phyloP scores from a whole-genome alignment of 1,139 yeast genomes.

The Debaryomyces robertsiae region DNA sequence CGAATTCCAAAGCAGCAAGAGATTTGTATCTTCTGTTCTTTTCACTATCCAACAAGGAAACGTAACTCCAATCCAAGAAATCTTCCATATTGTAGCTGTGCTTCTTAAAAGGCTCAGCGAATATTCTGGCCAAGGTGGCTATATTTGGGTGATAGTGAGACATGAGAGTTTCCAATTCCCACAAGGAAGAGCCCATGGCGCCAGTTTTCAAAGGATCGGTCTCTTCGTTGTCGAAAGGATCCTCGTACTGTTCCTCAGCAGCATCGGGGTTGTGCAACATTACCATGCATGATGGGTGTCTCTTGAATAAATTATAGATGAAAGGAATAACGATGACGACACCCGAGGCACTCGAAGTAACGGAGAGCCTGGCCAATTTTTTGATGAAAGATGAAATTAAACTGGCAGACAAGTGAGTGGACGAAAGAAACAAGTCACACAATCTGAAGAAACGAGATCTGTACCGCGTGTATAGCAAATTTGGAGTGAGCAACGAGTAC shows the following conservation, averaged over 20 bases:
- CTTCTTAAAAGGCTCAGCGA: constrained; percentile 87
- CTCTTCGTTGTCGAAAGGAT: constrained; percentile 68
- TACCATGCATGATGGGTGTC: constrained; percentile 93
- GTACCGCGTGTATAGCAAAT: constrained; percentile 73
- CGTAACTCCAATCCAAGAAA: constrained; percentile 88
- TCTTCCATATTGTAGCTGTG: constrained; percentile 89
- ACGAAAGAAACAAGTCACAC: constrained; percentile 80
- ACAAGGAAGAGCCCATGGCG: constrained; percentile 82
- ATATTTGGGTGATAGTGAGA: constrained; percentile 96
- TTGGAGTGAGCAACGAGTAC: constrained; percentile 76
- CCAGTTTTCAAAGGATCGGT: constrained; percentile 73
- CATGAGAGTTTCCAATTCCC: constrained; percentile 86
- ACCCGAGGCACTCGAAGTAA: constrained; percentile 89
- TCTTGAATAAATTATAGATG: constrained; percentile 80
- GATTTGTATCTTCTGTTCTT: constrained; percentile 65
- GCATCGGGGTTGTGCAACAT: constrained; percentile 62
- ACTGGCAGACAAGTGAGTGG: constrained; percentile 84
- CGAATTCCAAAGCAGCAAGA: constrained; percentile 80
- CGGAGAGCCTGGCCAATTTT: constrained; percentile 69
- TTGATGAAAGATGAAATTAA: constrained; percentile 90
- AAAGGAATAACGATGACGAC: constrained; percentile 88
- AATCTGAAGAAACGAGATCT: constrained; percentile 87
- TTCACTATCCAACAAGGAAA: constrained; percentile 75
- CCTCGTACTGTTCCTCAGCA: constrained; percentile 42
- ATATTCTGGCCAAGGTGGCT: constrained; percentile 86